phyloP scores from a whole-genome alignment of 345 rosid species.

The Rhizophora mangle region DNA sequence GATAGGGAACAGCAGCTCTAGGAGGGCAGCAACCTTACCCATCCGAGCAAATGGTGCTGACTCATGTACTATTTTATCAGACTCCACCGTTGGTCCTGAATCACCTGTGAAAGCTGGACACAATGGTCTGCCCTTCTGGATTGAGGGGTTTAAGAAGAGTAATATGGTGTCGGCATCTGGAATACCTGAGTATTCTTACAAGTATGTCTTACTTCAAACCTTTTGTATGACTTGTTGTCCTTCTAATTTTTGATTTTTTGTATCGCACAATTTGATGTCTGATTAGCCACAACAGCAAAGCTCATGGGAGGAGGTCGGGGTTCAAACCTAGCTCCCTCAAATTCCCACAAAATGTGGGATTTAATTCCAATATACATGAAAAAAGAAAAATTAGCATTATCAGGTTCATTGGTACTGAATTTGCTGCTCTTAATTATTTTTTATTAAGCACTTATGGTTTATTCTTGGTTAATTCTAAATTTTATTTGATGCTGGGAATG shows the following conservation, averaged over 20 bases:
- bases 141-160: constrained; percentile 69
- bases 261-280: background rate
- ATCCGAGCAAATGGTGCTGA: constrained; percentile 78
- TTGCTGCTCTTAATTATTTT: no score
- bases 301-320: no score
- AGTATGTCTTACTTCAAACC: constrained; percentile 43
- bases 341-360: no score
- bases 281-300: no score
- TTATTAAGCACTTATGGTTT: no score
- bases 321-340: no score
- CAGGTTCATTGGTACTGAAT: no score
- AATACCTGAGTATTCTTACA: constrained; percentile 88
- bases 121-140: constrained; percentile 66
- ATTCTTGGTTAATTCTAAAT: background rate
- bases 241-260: background rate
- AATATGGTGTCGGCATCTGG: constrained; percentile 70
- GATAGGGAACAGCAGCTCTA: constrained; percentile 85
- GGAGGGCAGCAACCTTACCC: constrained; percentile 70
- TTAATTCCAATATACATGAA: no score
- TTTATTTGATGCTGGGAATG: background rate
- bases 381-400: no score
- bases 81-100: constrained; percentile 77
- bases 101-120: constrained; percentile 75
- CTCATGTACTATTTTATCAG: constrained; percentile 68
- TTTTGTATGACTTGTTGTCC: background rate